Percentiles rank a stretch among this genome's conserved stretches.
Conservation (phyloP, 225 moss, liverwort and hornwort species). For the Antitrichia curtipendula region DNA sequence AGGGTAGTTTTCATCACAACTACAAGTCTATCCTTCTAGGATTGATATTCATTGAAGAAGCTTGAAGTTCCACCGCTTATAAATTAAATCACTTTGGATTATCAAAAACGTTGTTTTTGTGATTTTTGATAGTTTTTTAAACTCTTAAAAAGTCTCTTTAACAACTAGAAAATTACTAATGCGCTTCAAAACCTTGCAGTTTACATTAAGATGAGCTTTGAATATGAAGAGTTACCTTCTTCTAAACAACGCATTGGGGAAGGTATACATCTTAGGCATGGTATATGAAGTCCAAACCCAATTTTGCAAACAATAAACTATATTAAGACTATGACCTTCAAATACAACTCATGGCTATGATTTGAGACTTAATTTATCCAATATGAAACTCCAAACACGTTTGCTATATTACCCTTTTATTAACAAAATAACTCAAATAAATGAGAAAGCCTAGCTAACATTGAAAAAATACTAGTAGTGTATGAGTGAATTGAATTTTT, state of each 20-base stretch:
- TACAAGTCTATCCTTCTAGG: too few species aligned
- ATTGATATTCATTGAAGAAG: background rate
- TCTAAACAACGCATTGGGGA: fast-evolving
- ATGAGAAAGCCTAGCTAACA: background rate
- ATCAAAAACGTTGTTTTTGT: fast-evolving
- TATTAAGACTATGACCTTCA: background rate
- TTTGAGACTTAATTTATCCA: background rate
- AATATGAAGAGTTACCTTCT: background rate
- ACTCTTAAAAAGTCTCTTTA: too few species aligned
- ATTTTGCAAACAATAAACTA: background rate
- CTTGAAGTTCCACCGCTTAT: too few species aligned
- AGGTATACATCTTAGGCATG: background rate
- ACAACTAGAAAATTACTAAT: too few species aligned
- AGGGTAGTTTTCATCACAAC: too few species aligned
- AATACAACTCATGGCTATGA: background rate
- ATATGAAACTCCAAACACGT: background rate
- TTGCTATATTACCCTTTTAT: background rate
- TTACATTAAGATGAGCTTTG: background rate
- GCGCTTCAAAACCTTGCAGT: background rate
- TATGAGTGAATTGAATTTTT: background rate
- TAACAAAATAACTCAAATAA: too few species aligned
- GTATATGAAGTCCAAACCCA: background rate
- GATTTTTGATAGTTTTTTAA: background rate
- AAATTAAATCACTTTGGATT: background rate
- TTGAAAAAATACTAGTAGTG: background rate